Percentiles rank a stretch among this genome's conserved stretches.
These are phyloP conservation scores for Claviceps spartinae DNA, from an alignment of 2,329 filamentous ascomycete species.

Conservation along the genomic window DNA sequence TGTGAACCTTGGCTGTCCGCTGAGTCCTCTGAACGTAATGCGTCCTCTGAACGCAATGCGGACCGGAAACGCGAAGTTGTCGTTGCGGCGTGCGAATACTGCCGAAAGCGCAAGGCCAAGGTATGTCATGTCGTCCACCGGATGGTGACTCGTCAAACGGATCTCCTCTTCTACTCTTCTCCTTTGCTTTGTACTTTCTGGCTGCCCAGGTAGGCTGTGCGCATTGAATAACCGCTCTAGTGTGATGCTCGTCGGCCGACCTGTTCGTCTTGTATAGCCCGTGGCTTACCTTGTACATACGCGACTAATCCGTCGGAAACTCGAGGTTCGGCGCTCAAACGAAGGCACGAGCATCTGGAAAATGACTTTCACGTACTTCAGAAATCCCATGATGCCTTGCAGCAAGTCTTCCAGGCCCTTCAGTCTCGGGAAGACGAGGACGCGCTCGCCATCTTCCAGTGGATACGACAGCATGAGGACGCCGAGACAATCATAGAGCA, in stretches of 20 bases:
- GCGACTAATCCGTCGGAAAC: not conserved
- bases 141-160: not conserved
- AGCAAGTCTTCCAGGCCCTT: not conserved
- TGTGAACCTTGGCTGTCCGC: not conserved
- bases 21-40: not conserved
- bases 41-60: not conserved
- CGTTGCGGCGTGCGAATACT: not conserved
- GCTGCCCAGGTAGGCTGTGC: not conserved
- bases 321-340: not conserved
- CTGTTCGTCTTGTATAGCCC: not conserved
- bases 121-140: not conserved
- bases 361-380: not conserved
- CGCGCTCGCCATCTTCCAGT: not conserved
- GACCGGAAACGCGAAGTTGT: not conserved
- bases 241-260: not conserved
- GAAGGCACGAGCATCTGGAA: not conserved
- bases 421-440: not conserved
- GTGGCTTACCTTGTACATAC: not conserved
- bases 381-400: not conserved
- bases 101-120: constrained; percentile 1
- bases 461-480: not conserved
- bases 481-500: not conserved
- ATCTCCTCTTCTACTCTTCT: not conserved
- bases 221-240: not conserved
- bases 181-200: not conserved